phyloP scores from a whole-genome alignment of 345 rosid genomes.

The Citrus sinensis region DVS_A1.0 CM039164.1:22707501-22708000 shows the following conservation, averaged over 20 bases:
- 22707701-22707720: not conserved
- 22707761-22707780: not conserved
- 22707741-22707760: not conserved
- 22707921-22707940: not conserved
- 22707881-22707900: not conserved
- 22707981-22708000: constrained; percentile 77
- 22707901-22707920: not conserved
- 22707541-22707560: constrained; percentile 60
- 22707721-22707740: not conserved
- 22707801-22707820: not conserved
- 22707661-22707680: too few relatives aligned
- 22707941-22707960: not conserved
- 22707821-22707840: not conserved
- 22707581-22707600: not conserved
- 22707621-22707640: not conserved
- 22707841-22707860: not conserved
- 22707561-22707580: constrained; percentile 33
- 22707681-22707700: not conserved
- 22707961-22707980: constrained; percentile 54
- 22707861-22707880: not conserved
- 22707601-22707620: not conserved
- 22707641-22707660: not conserved
- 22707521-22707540: constrained; percentile 77
- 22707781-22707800: not conserved
- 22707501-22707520: constrained; percentile 54